Percentiles rank a stretch among this genome's conserved stretches.
Conservation (phyloP, 1,139 yeast genomes). For the Hansenula anomala region DNA sequence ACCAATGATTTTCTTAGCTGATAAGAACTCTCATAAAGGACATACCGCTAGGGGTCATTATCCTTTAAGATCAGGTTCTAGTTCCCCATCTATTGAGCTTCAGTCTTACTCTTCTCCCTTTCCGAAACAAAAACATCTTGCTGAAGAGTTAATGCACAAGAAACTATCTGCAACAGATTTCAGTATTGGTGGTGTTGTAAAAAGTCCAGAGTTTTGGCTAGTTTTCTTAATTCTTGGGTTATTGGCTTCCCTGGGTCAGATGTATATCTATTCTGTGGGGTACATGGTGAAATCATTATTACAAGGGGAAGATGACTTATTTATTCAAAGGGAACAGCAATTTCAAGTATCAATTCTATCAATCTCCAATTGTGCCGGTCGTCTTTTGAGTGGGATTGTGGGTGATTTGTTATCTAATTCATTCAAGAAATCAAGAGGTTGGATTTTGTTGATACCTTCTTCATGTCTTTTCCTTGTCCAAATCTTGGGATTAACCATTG, state of each 20-base stretch:
- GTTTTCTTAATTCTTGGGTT: slow-evolving; percentile 42
- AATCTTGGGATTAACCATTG: slow-evolving; percentile 31
- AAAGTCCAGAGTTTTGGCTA: slow-evolving; percentile 43
- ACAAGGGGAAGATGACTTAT: slow-evolving; percentile 23
- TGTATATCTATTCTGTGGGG: slow-evolving; percentile 61
- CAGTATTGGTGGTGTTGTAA: slow-evolving; percentile 23
- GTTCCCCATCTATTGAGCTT: slow-evolving; percentile 12
- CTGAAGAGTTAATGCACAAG: slow-evolving; percentile 8
- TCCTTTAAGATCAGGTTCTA: neutral
- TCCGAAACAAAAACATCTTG: slow-evolving; percentile 4
- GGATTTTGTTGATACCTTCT: slow-evolving; percentile 44
- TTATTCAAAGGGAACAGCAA: slow-evolving; percentile 47
- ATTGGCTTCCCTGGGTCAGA: slow-evolving; percentile 54
- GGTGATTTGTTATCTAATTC: slow-evolving; percentile 48
- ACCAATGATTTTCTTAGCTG: slow-evolving; percentile 45
- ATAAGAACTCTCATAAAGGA: slow-evolving; percentile 17
- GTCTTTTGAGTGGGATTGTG: slow-evolving; percentile 45
- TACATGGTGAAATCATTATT: slow-evolving; percentile 50
- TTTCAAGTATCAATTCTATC: slow-evolving; percentile 53
- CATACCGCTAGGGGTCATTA: neutral
- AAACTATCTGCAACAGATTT: slow-evolving; percentile 2
- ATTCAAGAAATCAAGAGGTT: slow-evolving; percentile 37
- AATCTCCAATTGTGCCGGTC: slow-evolving; percentile 48
- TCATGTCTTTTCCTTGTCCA: slow-evolving; percentile 31
- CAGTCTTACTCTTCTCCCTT: slow-evolving; percentile 7